Base-by-base conservation (phyloP, 2,329 filamentous ascomycete genomes). In the Ophiostoma ulmi region DNA sequence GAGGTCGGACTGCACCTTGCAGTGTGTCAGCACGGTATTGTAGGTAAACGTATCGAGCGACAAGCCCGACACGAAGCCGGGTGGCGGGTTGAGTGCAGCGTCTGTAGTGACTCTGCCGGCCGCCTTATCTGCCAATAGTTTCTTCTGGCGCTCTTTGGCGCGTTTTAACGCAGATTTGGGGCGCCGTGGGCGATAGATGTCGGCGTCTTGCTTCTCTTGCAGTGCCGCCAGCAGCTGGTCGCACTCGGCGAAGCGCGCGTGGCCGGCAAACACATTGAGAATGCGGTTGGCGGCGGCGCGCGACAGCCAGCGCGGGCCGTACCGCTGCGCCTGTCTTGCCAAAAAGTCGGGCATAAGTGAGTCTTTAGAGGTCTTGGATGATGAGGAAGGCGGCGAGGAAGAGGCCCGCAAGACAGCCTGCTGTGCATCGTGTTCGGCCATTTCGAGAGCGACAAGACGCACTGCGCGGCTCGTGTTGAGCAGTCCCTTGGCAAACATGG, bases 281-380 rank as follows among this genome's bases (percentile, higher is more conserved):
- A 83, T 79, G 44, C 74, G 75, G 74, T 81, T 80, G 58, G 80
- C 74, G 1, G 80, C 77, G 5, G 74, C 73, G 31, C 73, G 74
- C 5, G 78, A 80, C 48, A 83, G 76, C 84, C 84, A 86, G n/a
- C 77, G 77, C 1, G 76, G 73, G 5, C 84, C 83, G 75, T 85
- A 86, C 3, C 81, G 78, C 10, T 76, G 76, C 5, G 78, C 74
- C 74, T 84, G 82, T 44, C 79, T 77, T 11, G 74, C 73, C 8
- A 85, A 70, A 71, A 86, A 85, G 2, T 77, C 73, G 0, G 82
- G 74, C 22, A 72, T 82, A 31, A 72, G 69, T 7, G 44, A n/a
- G 17, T 38, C 22, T 11, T 31, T 31, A 3, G 61, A 64, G n/a
- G 61, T 13, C 7, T 11, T 11, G 52, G 52, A 35, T 14, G 17